Evolutionary conservation across 1,284 basidiomycete species (phyloP).

Genomic region (Tilletia indica): DNA sequence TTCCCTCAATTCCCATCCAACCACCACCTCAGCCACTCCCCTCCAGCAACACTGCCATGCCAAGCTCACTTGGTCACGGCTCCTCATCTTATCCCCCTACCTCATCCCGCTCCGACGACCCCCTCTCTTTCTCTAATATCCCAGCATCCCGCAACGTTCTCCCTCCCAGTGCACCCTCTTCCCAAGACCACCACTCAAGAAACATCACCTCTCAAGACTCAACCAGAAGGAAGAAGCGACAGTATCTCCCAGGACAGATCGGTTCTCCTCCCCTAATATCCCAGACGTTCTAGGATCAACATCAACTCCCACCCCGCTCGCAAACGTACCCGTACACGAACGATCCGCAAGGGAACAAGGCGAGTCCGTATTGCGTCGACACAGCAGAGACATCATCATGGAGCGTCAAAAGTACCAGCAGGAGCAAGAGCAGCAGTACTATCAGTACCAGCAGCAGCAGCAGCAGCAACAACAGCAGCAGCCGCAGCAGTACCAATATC

Average conservation of each 20-base stretch:
- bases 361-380: constrained; percentile 9
- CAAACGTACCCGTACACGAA: neutral
- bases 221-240: neutral
- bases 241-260: constrained; percentile 14
- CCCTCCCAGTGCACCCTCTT: neutral
- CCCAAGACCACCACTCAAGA: neutral
- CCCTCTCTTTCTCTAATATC: neutral
- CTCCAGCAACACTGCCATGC: neutral
- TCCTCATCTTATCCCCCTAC: constrained; percentile 2
- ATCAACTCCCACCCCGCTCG: constrained; percentile 6
- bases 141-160: neutral
- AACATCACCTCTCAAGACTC: neutral
- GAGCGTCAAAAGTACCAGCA: constrained; percentile 3
- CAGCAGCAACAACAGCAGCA: neutral
- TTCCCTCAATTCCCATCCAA: too few relatives aligned
- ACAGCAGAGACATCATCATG: constrained; percentile 17
- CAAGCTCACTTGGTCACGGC: constrained; percentile 6
- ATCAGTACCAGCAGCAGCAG: constrained; percentile 9
- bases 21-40: too few relatives aligned
- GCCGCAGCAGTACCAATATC: neutral
- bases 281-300: neutral
- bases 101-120: neutral
- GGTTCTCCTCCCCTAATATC: neutral
- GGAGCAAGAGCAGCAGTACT: neutral
- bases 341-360: constrained; percentile 3